Conservation (phyloP, 148 eudicot species). For the Nepenthes mirabilis region DNA sequence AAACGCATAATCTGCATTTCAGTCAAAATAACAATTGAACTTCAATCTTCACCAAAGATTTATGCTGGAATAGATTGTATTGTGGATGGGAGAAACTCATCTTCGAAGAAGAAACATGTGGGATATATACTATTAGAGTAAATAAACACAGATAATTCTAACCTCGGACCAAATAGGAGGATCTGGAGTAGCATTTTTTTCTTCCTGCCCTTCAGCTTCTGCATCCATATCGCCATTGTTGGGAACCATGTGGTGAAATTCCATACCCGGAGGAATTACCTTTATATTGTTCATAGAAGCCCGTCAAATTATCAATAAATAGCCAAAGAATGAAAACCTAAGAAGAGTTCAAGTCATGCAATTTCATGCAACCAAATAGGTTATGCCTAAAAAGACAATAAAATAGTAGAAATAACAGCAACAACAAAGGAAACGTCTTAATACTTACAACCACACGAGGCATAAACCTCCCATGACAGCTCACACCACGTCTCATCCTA, state of each 20-base stretch:
- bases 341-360: background rate
- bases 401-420: background rate
- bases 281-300: constrained; percentile 7
- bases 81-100: background rate
- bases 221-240: constrained; percentile 24
- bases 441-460: constrained; percentile 65
- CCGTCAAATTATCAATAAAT: background rate
- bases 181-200: constrained; percentile 22
- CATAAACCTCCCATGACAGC: constrained; percentile 70
- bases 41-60: constrained; percentile 3
- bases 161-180: constrained; percentile 94
- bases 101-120: background rate
- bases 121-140: background rate
- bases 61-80: background rate
- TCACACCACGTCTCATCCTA: constrained; percentile 51
- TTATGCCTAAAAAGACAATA: background rate
- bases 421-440: background rate
- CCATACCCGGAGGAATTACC: constrained; percentile 45
- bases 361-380: background rate
- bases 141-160: constrained; percentile 1
- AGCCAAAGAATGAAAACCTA: background rate
- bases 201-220: constrained; percentile 30
- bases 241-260: constrained; percentile 31
- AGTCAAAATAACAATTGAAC: constrained; percentile 2
- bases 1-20: constrained; percentile 71